Percentiles rank a stretch among this genome's conserved stretches.
Conservation (phyloP, 2,329 filamentous ascomycete species). For the Alternaria triticina region DNA sequence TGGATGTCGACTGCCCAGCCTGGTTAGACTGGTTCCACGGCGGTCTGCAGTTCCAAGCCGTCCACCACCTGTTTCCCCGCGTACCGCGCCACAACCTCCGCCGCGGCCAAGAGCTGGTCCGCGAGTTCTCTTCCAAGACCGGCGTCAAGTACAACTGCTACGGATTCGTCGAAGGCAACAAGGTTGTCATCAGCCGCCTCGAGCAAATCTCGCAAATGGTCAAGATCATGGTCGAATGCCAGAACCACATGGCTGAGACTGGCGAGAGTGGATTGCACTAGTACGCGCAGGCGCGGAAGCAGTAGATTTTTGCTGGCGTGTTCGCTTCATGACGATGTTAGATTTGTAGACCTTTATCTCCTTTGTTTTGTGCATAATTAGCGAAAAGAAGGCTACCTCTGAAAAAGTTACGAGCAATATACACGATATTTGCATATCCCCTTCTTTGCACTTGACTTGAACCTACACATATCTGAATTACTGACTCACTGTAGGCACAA, state of each 20-base stretch:
- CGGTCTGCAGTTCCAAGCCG: constrained; percentile 86
- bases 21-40: constrained; percentile 93
- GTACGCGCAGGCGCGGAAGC: constrained; percentile 10
- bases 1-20: constrained; percentile 86
- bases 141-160: constrained; percentile 85
- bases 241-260: constrained; percentile 48
- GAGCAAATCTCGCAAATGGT: constrained; percentile 82
- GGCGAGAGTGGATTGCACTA: constrained; percentile 45
- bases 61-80: constrained; percentile 84
- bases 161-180: constrained; percentile 84
- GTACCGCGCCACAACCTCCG: constrained; percentile 86
- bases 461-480: neutral
- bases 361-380: neutral
- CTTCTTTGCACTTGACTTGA: neutral
- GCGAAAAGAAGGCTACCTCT: neutral
- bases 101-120: constrained; percentile 73
- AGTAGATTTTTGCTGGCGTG: neutral
- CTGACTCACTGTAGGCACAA: neutral
- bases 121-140: constrained; percentile 82
- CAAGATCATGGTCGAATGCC: constrained; percentile 56
- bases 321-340: neutral
- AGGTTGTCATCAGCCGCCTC: constrained; percentile 76
- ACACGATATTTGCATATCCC: neutral
- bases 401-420: neutral
- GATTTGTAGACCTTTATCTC: constrained; percentile 1